phyloP scores from a whole-genome alignment of 805 yeast genomes.

The Monosporozyma aquatica region DNA sequence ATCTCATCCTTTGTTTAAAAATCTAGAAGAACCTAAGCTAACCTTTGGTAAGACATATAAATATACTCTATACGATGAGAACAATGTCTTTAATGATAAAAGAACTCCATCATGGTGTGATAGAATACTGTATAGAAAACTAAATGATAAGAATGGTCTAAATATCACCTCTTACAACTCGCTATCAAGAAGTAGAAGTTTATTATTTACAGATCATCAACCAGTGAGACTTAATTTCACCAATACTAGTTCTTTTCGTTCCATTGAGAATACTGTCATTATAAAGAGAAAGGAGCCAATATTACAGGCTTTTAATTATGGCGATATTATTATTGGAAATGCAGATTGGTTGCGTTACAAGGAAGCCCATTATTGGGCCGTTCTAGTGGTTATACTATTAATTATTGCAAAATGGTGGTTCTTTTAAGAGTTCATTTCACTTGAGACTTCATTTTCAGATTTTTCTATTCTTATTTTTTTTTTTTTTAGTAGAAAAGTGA shows the following conservation, averaged over 20 bases:
- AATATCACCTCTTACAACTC: constrained; percentile 39
- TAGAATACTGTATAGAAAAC: constrained; percentile 51
- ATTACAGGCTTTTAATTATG: background rate
- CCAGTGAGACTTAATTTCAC: constrained; percentile 54
- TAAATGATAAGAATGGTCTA: background rate
- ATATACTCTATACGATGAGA: constrained; percentile 37
- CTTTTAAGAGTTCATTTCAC: no score
- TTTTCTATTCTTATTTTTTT: background rate
- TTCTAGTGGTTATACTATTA: background rate
- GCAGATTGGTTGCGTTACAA: constrained; percentile 18
- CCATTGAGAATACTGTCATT: constrained; percentile 3
- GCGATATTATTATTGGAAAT: constrained; percentile 22
- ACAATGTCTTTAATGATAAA: constrained; percentile 42
- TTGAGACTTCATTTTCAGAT: no score
- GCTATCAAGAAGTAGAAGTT: constrained; percentile 28
- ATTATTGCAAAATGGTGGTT: no score
- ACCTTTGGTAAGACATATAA: constrained; percentile 77
- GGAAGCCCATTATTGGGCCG: constrained; percentile 9
- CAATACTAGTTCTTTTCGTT: constrained; percentile 4
- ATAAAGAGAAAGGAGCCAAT: constrained; percentile 5
- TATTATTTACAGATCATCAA: constrained; percentile 64
- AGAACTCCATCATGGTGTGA: constrained; percentile 90
- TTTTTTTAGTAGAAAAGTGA: no score
- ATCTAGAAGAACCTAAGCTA: constrained; percentile 59
- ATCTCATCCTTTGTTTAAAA: constrained; percentile 40